Percentiles rank a stretch among this genome's conserved stretches.
Evolutionary conservation across 2,329 filamentous ascomycete genomes (phyloP).

Genomic region (Fonsecaea monophora): DNA sequence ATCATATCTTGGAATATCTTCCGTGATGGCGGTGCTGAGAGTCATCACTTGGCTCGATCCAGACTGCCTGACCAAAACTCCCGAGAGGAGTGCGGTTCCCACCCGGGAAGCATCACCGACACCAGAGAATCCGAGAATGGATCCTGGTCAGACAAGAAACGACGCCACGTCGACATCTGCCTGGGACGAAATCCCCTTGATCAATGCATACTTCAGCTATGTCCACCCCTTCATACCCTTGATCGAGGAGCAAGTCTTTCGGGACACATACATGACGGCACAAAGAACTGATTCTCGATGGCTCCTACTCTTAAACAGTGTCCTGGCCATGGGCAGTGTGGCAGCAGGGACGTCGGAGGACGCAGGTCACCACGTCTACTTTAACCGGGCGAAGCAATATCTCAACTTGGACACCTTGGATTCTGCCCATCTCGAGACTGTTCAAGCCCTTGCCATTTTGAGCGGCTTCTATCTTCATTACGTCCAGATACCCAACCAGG

Average conservation of each 20-base stretch:
- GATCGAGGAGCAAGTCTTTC: conserved; percentile 74
- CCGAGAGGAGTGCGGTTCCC: conserved; percentile 46
- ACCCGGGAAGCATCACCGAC: conserved; percentile 48
- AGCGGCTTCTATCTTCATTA: conserved; percentile 81
- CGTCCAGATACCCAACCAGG: conserved; percentile 77
- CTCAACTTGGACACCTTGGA: conserved; percentile 71
- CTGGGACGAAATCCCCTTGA: conserved; percentile 70
- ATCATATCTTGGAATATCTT: conserved; percentile 75
- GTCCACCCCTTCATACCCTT: conserved; percentile 76
- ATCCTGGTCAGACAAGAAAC: conserved; percentile 53
- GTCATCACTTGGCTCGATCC: conserved; percentile 68
- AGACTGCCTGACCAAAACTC: conserved; percentile 53
- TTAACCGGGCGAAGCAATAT: conserved; percentile 70
- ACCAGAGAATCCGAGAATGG: conserved; percentile 45
- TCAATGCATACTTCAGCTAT: conserved; percentile 77
- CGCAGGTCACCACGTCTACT: conserved; percentile 70
- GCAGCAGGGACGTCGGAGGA: conserved; percentile 68
- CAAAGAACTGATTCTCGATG: conserved; percentile 71
- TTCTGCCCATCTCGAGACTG: conserved; percentile 73
- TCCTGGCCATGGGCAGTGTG: conserved; percentile 77
- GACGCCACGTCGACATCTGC: conserved; percentile 61
- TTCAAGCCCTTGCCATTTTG: conserved; percentile 74
- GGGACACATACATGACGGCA: conserved; percentile 68
- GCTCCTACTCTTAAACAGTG: conserved; percentile 76
- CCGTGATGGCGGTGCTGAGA: conserved; percentile 75